Conservation (phyloP, 2,329 filamentous ascomycete genomes). For the Verticillium longisporum region DNA sequence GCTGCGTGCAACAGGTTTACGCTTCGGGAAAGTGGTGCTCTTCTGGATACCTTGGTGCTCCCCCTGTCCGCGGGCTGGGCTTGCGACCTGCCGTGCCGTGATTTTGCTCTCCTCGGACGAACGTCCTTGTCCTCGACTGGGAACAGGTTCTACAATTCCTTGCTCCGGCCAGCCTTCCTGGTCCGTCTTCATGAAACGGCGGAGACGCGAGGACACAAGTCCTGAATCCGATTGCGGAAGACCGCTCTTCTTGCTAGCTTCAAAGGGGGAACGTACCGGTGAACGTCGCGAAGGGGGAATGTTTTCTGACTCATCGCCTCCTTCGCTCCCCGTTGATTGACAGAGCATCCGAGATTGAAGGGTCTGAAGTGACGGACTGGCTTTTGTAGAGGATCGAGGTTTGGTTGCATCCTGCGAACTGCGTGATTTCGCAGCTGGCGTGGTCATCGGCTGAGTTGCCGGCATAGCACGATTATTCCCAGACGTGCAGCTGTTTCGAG, state of each 20-base stretch:
- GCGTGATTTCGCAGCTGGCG: not conserved
- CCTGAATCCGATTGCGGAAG: not conserved
- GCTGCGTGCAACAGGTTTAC: not conserved
- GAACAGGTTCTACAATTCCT: not conserved
- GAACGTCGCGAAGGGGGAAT: not conserved
- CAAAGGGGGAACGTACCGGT: not conserved
- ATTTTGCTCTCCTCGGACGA: not conserved
- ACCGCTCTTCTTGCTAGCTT: not conserved
- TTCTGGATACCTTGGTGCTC: not conserved
- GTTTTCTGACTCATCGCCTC: not conserved
- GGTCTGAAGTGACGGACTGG: not conserved
- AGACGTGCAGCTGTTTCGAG: not conserved
- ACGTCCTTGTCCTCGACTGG: not conserved
- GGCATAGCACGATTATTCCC: not conserved
- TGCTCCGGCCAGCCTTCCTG: not conserved
- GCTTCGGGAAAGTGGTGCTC: not conserved
- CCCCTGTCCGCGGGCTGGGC: not conserved
- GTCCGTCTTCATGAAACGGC: not conserved
- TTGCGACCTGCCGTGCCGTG: not conserved
- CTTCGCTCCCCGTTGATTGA: not conserved
- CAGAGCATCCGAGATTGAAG: not conserved
- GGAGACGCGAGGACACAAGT: not conserved
- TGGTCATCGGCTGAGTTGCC: not conserved
- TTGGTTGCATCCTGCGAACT: not conserved
- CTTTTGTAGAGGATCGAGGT: not conserved